These are phyloP conservation scores for Xerocomellus dryophilus DNA, from an alignment of 768 basidiomycete genomes.

Conservation along the genomic window DNA sequence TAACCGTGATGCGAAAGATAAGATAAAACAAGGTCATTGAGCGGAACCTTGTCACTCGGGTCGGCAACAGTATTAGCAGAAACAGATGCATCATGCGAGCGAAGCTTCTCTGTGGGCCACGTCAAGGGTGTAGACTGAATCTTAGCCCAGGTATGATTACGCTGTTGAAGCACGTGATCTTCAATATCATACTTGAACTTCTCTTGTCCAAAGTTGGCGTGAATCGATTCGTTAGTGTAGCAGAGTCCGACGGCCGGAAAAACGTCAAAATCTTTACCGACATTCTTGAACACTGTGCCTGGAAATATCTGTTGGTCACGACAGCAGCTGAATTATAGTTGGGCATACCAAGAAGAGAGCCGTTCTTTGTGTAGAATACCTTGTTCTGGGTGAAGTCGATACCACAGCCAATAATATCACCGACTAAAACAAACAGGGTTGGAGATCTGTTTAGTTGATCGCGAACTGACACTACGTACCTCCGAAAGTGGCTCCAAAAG, in stretches of 20 bases:
- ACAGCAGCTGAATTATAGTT: slow-evolving; percentile 1
- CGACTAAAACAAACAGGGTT: slow-evolving; percentile 45
- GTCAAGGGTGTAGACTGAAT: slow-evolving; percentile 59
- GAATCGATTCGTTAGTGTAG: slow-evolving; percentile 71
- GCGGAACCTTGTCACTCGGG: slow-evolving; percentile 52
- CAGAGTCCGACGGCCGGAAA: slow-evolving; percentile 90
- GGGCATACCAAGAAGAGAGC: slow-evolving; percentile 57
- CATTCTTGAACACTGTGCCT: slow-evolving; percentile 72
- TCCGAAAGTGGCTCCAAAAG: slow-evolving; percentile 78
- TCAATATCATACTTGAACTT: slow-evolving; percentile 91
- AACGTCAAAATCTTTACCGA: slow-evolving; percentile 62
- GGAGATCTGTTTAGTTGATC: background rate
- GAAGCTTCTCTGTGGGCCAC: slow-evolving; percentile 32
- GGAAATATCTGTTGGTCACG: slow-evolving; percentile 7
- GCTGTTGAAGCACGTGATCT: slow-evolving; percentile 71
- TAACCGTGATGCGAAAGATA: slow-evolving; percentile 88
- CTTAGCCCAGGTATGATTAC: slow-evolving; percentile 61
- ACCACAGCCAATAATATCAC: slow-evolving; percentile 89
- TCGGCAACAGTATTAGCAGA: slow-evolving; percentile 31
- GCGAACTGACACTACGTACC: slow-evolving; percentile 47
- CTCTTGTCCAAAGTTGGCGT: slow-evolving; percentile 85
- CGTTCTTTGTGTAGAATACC: slow-evolving; percentile 91
- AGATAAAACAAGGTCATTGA: slow-evolving; percentile 71
- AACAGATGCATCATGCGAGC: slow-evolving; percentile 7
- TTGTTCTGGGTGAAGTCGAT: slow-evolving; percentile 80